Evolutionary conservation across 805 yeast genomes (phyloP), one percentile per base, ranked within the genome.

Genomic region (Phaffomyces thermotolerans): DNA sequence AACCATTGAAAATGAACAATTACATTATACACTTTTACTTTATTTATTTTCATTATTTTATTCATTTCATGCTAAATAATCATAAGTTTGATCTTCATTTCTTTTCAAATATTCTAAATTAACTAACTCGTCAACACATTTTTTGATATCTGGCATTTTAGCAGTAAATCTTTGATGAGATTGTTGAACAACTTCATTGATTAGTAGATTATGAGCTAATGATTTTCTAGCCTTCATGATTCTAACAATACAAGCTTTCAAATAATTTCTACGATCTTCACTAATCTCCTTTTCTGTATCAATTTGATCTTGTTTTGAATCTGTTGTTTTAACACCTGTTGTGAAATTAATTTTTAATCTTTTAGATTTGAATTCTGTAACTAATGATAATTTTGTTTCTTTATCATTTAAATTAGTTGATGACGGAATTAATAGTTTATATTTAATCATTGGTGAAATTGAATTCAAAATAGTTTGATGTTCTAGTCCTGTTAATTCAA

Each of bases 221-320:
- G 72, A 73, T 62, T 89, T 85, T 58, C 96, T 76, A 1, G 96
- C 90, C 68, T 91, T 91, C 98, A 91, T 93, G 58, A 91, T 86
- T 56, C 99, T 76, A 34, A 91, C 98, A 65, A 93, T 88, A 57
- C 95, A 86, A 2, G 98, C 96, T 58, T 88, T 86, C 54, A 93
- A 71, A 66, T 81, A 82, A 58, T 84, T 79, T 65, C 83, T 84
- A 59, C 96, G 77, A 48, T 89, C 89, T 56, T 88, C 93, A 55
- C 82, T 88, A 39, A 91, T 79, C 58, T 89, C 95, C 61, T 78
- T 81, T 52, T 78, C 82, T 3, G 89, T 75, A 45, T 83, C 88
- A 31, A 79, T 87, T 30, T 75, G 70, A 52, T 87, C 96, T 49
- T 74, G 83, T 52, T 73, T 76, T 41, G 75, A 74, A 53, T 82